phyloP scores from a whole-genome alignment of 2,329 filamentous ascomycete species.

The Knufia fluminis region DNA sequence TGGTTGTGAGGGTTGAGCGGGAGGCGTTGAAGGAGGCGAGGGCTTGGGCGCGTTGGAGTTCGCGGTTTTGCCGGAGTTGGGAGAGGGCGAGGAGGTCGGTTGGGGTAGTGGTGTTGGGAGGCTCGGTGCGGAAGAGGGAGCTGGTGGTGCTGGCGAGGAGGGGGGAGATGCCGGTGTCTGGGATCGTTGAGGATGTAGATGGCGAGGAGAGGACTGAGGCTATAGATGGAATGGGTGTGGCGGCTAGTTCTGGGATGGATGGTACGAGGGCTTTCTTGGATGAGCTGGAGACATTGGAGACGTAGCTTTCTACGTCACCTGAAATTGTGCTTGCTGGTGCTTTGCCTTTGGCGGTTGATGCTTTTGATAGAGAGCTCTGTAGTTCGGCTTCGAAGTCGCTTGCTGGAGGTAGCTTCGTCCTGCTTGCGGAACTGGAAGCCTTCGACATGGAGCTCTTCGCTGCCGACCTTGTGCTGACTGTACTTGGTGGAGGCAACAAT shows the following conservation, averaged over 20 bases:
- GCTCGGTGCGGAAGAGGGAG: background rate
- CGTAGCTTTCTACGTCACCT: too few species aligned
- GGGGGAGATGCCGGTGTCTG: background rate
- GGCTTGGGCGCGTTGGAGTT: background rate
- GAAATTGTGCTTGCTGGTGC: background rate
- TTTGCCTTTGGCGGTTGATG: background rate
- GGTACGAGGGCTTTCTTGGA: background rate
- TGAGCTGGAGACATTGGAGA: background rate
- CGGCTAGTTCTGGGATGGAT: background rate
- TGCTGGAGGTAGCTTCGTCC: too few species aligned
- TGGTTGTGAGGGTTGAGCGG: background rate
- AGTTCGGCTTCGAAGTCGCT: too few species aligned
- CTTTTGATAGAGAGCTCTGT: too few species aligned
- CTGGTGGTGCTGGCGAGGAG: background rate
- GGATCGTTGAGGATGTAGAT: background rate
- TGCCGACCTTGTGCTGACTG: too few species aligned
- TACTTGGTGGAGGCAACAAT: too few species aligned
- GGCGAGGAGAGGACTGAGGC: background rate
- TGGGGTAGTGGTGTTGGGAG: background rate
- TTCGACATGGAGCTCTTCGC: too few species aligned
- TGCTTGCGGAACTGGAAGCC: too few species aligned
- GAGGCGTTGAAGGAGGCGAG: background rate
- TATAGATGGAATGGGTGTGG: background rate
- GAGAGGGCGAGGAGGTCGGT: background rate
- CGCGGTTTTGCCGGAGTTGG: background rate